Evolutionary conservation across 2,329 filamentous ascomycete genomes (phyloP), one percentile per base, ranked within the genome.

Genomic region (Aspergillus niger): DNA sequence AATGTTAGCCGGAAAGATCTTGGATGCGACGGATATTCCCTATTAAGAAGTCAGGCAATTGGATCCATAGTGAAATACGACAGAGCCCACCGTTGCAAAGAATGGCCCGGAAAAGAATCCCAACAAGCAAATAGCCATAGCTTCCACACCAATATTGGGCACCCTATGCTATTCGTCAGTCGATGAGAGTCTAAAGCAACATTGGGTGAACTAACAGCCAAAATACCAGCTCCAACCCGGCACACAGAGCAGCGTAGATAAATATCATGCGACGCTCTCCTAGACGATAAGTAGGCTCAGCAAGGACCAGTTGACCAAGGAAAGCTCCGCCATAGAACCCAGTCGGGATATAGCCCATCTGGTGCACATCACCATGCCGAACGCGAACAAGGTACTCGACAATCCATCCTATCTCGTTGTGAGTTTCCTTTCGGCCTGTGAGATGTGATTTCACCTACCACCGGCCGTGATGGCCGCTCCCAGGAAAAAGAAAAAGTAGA

Each of bases 401-500:
- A 0, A 89, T 82, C 87, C 86, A 89, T 1, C 87, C 86, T 61
- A 26, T 13, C 7, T 30, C 3, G 7, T 26, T 6, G 17, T 55
- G 4, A 55, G 39, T 47, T 13, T 30, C 3, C 10, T 13, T 20
- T 11, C 8, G 2, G 6, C 57, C 2, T 22, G 3, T 13, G 5
- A 5, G 8, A n/a, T 10, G 1, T 6, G 6, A 0, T 24, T 24
- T 17, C 22, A 59, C 69, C 32, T 66, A 72, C 79, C 79, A 10
- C 70, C 66, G 22, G 85, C 82, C 0, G 86, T 89, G 2, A 86
- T 80, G 1, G 69, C 70, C 0, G 80, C 82, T 0, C 87, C 86
- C 0, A 89, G 76, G 55, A 84, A 83, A 70, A 88, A 87, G 74
- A 89, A 89, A 74, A 85, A 89, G 70, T 87, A 89, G 2, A 86